Evolutionary conservation across 108 stramenopile genomes (phyloP).

Genomic region (Cyclotella baltica): DNA sequence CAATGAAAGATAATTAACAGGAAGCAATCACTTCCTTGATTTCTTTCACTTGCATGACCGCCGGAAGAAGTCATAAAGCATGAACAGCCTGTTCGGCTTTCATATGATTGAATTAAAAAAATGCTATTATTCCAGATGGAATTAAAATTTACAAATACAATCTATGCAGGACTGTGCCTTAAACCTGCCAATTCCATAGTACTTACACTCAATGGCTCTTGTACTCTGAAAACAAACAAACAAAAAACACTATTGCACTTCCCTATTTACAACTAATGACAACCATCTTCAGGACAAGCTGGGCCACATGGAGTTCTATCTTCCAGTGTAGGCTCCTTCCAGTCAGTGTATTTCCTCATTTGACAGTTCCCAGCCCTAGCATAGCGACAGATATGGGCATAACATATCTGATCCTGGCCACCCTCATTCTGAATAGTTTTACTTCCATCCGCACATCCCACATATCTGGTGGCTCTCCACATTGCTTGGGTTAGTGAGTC

Average conservation of each 20-base stretch:
- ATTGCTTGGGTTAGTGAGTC: slow-evolving; percentile 39
- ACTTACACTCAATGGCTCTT: too few relatives aligned
- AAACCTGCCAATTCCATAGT: too few relatives aligned
- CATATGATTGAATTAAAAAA: too few relatives aligned
- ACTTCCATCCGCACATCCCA: slow-evolving; percentile 41
- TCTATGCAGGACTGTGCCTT: too few relatives aligned
- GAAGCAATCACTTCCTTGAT: too few relatives aligned
- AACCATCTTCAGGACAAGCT: slow-evolving; percentile 43
- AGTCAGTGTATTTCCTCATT: slow-evolving; percentile 33
- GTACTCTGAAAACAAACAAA: not conserved
- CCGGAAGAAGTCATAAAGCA: too few relatives aligned
- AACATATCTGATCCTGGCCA: too few relatives aligned
- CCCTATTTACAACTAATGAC: slow-evolving; percentile 23
- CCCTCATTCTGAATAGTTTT: not conserved
- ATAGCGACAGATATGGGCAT: slow-evolving; percentile 51
- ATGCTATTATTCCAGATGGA: too few relatives aligned
- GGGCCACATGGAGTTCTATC: slow-evolving; percentile 42
- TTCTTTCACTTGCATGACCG: too few relatives aligned
- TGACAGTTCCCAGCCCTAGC: slow-evolving; percentile 50
- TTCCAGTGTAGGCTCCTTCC: slow-evolving; percentile 29
- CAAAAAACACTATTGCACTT: not conserved
- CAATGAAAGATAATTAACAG: too few relatives aligned
- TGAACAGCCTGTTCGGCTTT: too few relatives aligned
- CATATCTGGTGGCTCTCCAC: slow-evolving; percentile 45
- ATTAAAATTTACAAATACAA: too few relatives aligned